Evolutionary conservation across 2,329 filamentous ascomycete species (phyloP).

Genomic region (Fusarium sp.): DNA sequence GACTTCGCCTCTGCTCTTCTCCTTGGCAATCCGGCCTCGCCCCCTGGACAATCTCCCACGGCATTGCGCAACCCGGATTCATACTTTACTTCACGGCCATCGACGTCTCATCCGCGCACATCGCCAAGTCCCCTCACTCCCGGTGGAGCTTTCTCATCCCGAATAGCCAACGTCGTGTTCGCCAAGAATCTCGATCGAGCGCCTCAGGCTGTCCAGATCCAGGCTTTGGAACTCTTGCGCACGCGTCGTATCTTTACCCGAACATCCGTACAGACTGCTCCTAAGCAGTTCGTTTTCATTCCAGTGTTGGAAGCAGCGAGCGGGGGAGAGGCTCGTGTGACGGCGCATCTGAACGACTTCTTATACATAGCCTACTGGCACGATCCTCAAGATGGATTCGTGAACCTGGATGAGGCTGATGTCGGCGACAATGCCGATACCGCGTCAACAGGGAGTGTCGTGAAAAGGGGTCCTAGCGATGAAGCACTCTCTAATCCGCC

Average conservation of each 20-base stretch:
- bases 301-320: conserved; percentile 68
- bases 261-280: conserved; percentile 76
- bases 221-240: conserved; percentile 80
- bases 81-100: conserved; percentile 45
- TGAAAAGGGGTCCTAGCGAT: conserved; percentile 49
- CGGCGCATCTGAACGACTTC: conserved; percentile 75
- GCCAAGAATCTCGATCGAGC: conserved; percentile 81
- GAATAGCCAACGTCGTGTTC: conserved; percentile 83
- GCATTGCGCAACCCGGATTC: conserved; percentile 43
- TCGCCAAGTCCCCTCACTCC: conserved; percentile 45
- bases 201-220: conserved; percentile 80
- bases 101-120: conserved; percentile 36
- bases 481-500: conserved; percentile 40
- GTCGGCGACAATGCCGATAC: conserved; percentile 47
- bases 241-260: conserved; percentile 80
- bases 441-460: conserved; percentile 56
- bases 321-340: conserved; percentile 60
- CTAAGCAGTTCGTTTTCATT: conserved; percentile 81
- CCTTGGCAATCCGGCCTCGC: conserved; percentile 43
- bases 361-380: conserved; percentile 92
- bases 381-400: conserved; percentile 73
- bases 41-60: conserved; percentile 42
- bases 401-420: conserved; percentile 73
- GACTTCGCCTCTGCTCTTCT: conserved; percentile 80
- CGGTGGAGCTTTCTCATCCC: conserved; percentile 41